These are phyloP conservation scores for Ramaria sp. DNA, from an alignment of 768 basidiomycete genomes.

Conservation along the genomic window DNA sequence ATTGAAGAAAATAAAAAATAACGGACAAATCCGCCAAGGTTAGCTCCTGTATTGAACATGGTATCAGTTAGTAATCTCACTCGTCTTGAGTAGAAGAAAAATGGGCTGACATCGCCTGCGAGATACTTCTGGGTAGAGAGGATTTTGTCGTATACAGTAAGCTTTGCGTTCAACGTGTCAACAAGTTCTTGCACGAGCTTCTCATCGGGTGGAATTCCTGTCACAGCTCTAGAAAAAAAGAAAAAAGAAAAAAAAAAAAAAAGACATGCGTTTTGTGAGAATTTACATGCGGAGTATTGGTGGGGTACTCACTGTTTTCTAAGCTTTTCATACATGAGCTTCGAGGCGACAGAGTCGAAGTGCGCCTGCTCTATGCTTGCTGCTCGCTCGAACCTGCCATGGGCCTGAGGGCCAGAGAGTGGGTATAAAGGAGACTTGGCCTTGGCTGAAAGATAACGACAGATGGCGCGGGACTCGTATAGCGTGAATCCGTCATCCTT, in stretches of 20 bases:
- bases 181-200: conserved; percentile 9
- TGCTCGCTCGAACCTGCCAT: conserved; percentile 39
- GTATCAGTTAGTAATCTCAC: background rate
- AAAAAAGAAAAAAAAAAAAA: too few relatives aligned
- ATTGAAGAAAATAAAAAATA: conserved; percentile 18
- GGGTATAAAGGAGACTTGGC: conserved; percentile 41
- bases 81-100: background rate
- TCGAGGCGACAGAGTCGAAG: conserved; percentile 38
- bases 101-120: conserved; percentile 27
- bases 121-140: conserved; percentile 43
- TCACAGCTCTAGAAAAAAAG: background rate
- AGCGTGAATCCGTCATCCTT: conserved; percentile 53
- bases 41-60: conserved; percentile 22
- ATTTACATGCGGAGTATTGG: too few relatives aligned
- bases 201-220: background rate
- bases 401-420: conserved; percentile 21
- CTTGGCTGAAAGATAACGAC: conserved; percentile 46
- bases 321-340: conserved; percentile 36
- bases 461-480: conserved; percentile 53
- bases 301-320: conserved; percentile 33
- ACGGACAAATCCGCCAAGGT: conserved; percentile 49
- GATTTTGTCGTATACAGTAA: conserved; percentile 46
- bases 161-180: conserved; percentile 25
- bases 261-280: too few relatives aligned
- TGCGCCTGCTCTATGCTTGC: conserved; percentile 38